These are phyloP conservation scores for Phanerodontia chrysosporium DNA, from an alignment of 768 basidiomycete genomes.

Conservation along the genomic window DNA sequence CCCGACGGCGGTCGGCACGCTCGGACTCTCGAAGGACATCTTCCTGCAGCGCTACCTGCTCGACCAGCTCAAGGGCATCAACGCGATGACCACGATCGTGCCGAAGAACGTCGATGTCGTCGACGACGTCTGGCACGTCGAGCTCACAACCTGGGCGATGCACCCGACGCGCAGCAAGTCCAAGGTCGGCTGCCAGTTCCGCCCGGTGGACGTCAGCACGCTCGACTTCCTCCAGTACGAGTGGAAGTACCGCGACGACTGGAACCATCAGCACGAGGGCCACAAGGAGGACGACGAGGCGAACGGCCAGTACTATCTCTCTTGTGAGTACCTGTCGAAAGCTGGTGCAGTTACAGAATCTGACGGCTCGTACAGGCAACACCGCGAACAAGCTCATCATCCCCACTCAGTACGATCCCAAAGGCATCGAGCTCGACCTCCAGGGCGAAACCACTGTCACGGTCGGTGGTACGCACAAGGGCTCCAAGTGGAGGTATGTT, in stretches of 20 bases:
- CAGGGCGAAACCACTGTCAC: neutral
- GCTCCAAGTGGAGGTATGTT: neutral
- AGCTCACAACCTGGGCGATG: conserved; percentile 13
- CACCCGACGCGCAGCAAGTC: conserved; percentile 10
- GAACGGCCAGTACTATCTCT: neutral
- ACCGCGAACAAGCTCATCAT: neutral
- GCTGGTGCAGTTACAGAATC: too few species aligned
- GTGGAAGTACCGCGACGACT: conserved; percentile 17
- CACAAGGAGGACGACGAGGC: neutral
- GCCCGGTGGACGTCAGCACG: neutral
- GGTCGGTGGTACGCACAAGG: neutral
- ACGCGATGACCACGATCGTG: conserved; percentile 16
- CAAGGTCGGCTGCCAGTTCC: neutral
- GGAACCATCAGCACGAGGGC: conserved; percentile 15
- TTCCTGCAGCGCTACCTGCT: conserved; percentile 17
- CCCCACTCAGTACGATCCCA: neutral
- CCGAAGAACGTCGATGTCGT: conserved; percentile 13
- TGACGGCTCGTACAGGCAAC: too few species aligned
- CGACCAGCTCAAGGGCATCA: conserved; percentile 9
- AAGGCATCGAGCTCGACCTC: neutral
- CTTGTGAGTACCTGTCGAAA: neutral
- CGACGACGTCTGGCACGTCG: conserved; percentile 15
- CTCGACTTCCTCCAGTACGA: conserved; percentile 1
- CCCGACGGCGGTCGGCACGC: conserved; percentile 7
- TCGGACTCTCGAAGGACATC: conserved; percentile 10